Percentiles rank a stretch among this genome's conserved stretches.
These are phyloP conservation scores for Aphanomyces astaci DNA, from an alignment of 352 stramenopile genomes.

Conservation along the genomic window DNA sequence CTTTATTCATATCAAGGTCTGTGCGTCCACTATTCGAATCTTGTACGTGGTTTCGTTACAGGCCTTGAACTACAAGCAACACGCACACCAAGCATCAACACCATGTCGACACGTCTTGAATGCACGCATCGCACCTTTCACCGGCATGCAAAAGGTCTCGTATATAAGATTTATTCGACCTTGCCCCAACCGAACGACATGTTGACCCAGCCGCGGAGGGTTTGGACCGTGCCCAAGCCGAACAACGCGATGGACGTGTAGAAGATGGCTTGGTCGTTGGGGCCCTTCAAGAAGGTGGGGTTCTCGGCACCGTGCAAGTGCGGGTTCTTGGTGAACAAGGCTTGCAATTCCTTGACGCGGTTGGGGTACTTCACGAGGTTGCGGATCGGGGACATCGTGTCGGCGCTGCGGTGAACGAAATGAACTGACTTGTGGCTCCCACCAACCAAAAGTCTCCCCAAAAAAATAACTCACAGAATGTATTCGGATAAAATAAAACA, in stretches of 20 bases:
- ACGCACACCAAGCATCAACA: too few species aligned
- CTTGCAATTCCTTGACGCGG: conserved; percentile 5
- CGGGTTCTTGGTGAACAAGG: conserved; percentile 13
- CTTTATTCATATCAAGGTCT: background rate
- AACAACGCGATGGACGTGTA: background rate
- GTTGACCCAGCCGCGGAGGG: conserved; percentile 16
- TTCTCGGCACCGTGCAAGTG: conserved; percentile 13
- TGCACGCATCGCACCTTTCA: background rate
- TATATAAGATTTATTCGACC: conserved; percentile 9
- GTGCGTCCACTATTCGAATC: background rate
- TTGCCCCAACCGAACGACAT: conserved; percentile 20
- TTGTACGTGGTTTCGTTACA: too few species aligned
- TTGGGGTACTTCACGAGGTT: conserved; percentile 22
- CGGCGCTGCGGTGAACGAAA: conserved; percentile 1
- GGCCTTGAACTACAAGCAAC: too few species aligned
- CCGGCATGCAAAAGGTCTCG: background rate
- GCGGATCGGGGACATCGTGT: conserved; percentile 5
- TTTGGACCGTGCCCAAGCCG: conserved; percentile 8
- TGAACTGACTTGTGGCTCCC: conserved; percentile 13
- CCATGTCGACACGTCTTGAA: background rate
- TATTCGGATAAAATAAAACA: conserved; percentile 10
- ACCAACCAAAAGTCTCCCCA: conserved; percentile 6
- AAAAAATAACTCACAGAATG: conserved; percentile 8
- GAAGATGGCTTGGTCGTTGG: conserved; percentile 19
- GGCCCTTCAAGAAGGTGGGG: conserved; percentile 19